Evolutionary conservation across 345 rosid species (phyloP).

Genomic region (Clarkia xantiana): DNA sequence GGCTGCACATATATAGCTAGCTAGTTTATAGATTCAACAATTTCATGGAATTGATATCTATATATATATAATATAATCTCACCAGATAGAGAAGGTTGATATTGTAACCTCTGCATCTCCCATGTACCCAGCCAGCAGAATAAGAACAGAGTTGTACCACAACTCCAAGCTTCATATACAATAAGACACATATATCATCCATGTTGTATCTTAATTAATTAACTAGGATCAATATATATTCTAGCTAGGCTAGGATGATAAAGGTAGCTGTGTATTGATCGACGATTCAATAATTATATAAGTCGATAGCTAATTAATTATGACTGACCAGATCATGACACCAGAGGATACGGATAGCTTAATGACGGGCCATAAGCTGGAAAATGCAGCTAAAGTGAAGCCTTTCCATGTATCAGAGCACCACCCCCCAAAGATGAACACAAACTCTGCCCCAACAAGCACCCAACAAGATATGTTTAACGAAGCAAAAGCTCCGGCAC

Average conservation of each 20-base stretch:
- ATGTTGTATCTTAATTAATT: too few relatives aligned
- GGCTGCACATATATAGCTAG: conserved; percentile 7
- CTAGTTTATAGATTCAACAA: not conserved
- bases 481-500: conserved; percentile 8
- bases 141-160: conserved; percentile 19
- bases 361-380: conserved; percentile 12
- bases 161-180: conserved; percentile 13
- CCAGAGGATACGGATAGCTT: conserved; percentile 20
- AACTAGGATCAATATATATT: too few relatives aligned
- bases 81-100: conserved; percentile 20
- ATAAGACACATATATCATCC: not conserved
- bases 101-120: conserved; percentile 12
- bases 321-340: conserved; percentile 12
- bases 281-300: too few relatives aligned
- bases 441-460: conserved; percentile 8
- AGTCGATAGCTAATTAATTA: too few relatives aligned
- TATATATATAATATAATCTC: not conserved
- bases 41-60: not conserved
- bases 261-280: too few relatives aligned
- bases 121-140: conserved; percentile 20
- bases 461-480: conserved; percentile 13
- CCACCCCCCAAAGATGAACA: conserved; percentile 14
- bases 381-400: conserved; percentile 9
- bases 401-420: conserved; percentile 15
- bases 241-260: too few relatives aligned